Base-by-base conservation (phyloP, 106 monocot species). In the Chionographis japonica region DNA sequence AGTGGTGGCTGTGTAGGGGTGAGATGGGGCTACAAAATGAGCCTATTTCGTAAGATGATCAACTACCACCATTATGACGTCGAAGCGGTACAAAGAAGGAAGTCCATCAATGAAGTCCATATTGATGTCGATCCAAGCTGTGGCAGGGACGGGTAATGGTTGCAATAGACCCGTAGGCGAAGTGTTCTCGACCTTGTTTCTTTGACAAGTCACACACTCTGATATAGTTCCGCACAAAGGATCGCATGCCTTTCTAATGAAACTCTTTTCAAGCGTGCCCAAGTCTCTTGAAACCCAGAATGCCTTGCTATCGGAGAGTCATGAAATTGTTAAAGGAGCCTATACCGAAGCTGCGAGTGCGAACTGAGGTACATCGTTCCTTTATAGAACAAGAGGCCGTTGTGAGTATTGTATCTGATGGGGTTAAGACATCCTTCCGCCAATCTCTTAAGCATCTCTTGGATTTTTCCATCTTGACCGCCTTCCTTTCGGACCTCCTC, bases 81-180 rank as follows among this genome's bases (percentile, higher is more conserved):
- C n/a, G 3, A 12, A 11, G 3, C 54, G 40, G 1, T 39, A 7
- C 1, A 53, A 60, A 12, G 20, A 40, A 4, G 75, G 68, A 1
- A 76, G 18, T 0, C 35, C 55, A 10, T 62, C 55, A 9, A 76
- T 56, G 12, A 69, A 69, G 55, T 76, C 76, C 52, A 76, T 61
- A 0, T 14, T 20, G 1, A 62, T 4, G 0, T 75, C 68, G 8
- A 27, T 19, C 61, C 75, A 67, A n/a, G 54, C n/a, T 1, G 2
- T 7, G 17, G 5, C 2, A 7, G 61, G 75, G 13, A 62, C 54
- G 0, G 59, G 60, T 2, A 75, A 19, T 2, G 67, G 68, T 9
- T 75, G 68, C 8, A 75, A 37, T 3, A 61, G 54, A 14, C 68
- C 37, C 12, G 40, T n/a, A 12, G 55, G 54, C 3, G 7, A 8